Conservation (phyloP, 306 rosid genomes). For the Inga laurina region DNA sequence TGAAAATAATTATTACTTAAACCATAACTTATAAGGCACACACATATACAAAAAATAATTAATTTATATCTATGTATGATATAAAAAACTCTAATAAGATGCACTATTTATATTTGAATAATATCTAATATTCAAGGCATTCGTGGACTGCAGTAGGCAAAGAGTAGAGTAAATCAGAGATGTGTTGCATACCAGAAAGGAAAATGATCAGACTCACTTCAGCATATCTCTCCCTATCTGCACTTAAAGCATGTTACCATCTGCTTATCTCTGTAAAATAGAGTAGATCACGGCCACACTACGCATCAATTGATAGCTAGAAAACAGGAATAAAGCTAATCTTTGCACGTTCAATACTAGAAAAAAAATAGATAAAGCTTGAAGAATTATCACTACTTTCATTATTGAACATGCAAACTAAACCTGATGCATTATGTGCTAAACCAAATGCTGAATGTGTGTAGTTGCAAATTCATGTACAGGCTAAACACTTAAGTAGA, state of each 20-base stretch:
- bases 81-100: not conserved
- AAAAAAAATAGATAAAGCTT: not conserved
- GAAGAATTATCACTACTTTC: not conserved
- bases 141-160: not conserved
- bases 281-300: not conserved
- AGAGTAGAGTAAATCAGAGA: not conserved
- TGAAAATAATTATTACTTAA: not conserved
- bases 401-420: slow-evolving; percentile 4
- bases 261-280: slow-evolving; percentile 1
- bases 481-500: not conserved
- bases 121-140: not conserved
- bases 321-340: not conserved
- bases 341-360: not conserved
- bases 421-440: not conserved
- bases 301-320: not conserved
- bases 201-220: not conserved
- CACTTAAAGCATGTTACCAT: not conserved
- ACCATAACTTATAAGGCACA: not conserved
- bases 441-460: not conserved
- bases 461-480: not conserved
- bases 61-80: not conserved
- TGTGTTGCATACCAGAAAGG: not conserved
- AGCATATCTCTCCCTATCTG: not conserved
- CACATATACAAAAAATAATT: not conserved
- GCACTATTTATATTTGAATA: not conserved